Conservation (phyloP, 768 basidiomycete species). For the Boletus tylopilopsis region DNA sequence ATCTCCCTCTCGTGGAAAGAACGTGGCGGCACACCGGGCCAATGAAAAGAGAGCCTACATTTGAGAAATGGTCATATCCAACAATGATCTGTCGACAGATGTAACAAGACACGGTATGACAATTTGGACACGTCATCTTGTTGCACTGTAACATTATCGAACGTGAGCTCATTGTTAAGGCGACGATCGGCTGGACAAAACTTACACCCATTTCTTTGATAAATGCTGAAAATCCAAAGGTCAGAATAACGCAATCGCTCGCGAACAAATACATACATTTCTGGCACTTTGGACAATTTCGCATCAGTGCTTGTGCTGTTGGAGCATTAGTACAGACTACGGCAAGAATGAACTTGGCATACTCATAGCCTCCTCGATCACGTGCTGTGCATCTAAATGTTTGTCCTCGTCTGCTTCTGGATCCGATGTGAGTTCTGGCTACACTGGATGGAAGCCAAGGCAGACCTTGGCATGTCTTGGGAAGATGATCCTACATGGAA, state of each 20-base stretch:
- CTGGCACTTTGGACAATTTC: slow-evolving; percentile 82
- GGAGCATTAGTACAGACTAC: neutral
- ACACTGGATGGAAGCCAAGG: neutral
- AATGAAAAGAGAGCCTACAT: slow-evolving; percentile 33
- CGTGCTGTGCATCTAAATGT: slow-evolving; percentile 68
- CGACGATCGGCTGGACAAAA: slow-evolving; percentile 4
- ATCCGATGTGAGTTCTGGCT: neutral
- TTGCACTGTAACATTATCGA: slow-evolving; percentile 60
- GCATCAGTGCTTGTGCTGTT: slow-evolving; percentile 74
- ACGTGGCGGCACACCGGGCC: neutral
- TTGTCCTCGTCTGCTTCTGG: slow-evolving; percentile 75
- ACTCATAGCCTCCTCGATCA: slow-evolving; percentile 95
- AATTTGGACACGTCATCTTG: slow-evolving; percentile 83
- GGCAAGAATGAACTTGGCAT: slow-evolving; percentile 18
- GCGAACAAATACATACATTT: slow-evolving; percentile 52
- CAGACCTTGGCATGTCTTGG: slow-evolving; percentile 74
- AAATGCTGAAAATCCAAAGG: slow-evolving; percentile 48
- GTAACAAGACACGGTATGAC: slow-evolving; percentile 76
- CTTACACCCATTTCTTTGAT: slow-evolving; percentile 76
- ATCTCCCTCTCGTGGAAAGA: neutral
- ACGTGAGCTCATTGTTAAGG: neutral
- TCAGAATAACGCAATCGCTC: neutral
- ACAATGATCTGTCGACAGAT: slow-evolving; percentile 69
- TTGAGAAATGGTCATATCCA: slow-evolving; percentile 76
- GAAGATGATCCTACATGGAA: slow-evolving; percentile 63